Percentiles rank a stretch among this genome's conserved stretches.
Evolutionary conservation across 73 alveolate species (phyloP).

Genomic region (Breviolum minutum): DNA sequence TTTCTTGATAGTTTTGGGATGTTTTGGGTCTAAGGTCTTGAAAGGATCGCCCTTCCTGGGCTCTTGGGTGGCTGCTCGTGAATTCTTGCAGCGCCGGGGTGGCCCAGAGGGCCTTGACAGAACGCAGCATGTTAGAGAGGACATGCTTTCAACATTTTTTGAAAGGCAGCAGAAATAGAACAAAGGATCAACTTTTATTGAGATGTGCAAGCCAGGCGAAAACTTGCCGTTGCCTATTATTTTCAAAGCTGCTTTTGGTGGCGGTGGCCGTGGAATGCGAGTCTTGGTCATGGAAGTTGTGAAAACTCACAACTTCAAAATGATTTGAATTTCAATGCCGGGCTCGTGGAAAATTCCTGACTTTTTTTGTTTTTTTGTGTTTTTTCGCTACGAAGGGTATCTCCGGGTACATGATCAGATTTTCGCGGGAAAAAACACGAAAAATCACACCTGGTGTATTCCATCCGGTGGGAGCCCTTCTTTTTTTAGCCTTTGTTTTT

Average conservation of each 20-base stretch:
- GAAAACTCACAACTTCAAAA: neutral
- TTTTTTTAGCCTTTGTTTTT: no score
- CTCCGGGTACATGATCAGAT: neutral
- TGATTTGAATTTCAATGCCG: neutral
- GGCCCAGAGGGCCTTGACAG: neutral
- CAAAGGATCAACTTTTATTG: no score
- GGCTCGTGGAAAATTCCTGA: neutral
- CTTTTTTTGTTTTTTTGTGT: neutral
- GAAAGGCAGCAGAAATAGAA: no score
- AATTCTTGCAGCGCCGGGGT: constrained; percentile 42
- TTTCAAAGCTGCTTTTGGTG: constrained; percentile 90
- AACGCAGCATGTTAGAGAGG: neutral
- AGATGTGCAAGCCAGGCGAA: no score
- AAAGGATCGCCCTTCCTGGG: constrained; percentile 76
- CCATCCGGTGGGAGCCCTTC: no score
- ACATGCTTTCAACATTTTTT: neutral
- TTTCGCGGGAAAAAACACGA: no score
- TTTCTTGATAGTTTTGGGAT: no score
- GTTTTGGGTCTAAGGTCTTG: constrained; percentile 18
- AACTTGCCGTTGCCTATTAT: constrained; percentile 64
- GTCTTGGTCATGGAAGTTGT: neutral
- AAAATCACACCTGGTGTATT: no score
- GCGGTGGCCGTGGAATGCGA: constrained; percentile 93
- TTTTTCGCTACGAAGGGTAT: neutral
- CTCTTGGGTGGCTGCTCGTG: constrained; percentile 63